These are phyloP conservation scores for Penicillium hesseltinei DNA, from an alignment of 2,329 filamentous ascomycete species.

Conservation along the genomic window DNA sequence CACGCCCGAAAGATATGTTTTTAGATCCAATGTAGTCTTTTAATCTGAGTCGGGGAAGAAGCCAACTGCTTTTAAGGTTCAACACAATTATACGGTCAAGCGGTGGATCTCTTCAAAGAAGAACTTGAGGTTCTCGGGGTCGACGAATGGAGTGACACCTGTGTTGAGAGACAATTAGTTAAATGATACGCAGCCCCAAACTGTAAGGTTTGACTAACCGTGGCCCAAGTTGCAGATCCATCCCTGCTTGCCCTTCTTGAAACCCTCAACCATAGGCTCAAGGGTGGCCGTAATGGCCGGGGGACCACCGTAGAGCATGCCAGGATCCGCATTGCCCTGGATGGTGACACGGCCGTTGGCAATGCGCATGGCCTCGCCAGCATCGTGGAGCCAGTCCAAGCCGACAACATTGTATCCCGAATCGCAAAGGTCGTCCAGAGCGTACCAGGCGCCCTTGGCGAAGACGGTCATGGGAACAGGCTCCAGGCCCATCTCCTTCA, in stretches of 20 bases:
- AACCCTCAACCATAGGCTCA: slow-evolving; percentile 82
- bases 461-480: slow-evolving; percentile 96
- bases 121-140: slow-evolving; percentile 88
- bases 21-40: slow-evolving; percentile 14
- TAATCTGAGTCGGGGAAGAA: slow-evolving; percentile 7
- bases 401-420: slow-evolving; percentile 92
- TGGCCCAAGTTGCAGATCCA: slow-evolving; percentile 98
- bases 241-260: slow-evolving; percentile 76
- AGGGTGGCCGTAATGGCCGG: slow-evolving; percentile 80
- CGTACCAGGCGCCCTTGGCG: slow-evolving; percentile 96
- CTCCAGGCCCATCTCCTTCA: slow-evolving; percentile 72
- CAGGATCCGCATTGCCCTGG: slow-evolving; percentile 95
- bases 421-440: slow-evolving; percentile 80
- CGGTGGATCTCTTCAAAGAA: slow-evolving; percentile 92
- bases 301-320: slow-evolving; percentile 81
- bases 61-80: slow-evolving; percentile 3
- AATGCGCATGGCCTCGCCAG: slow-evolving; percentile 76
- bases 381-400: slow-evolving; percentile 91
- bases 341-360: slow-evolving; percentile 76
- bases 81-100: slow-evolving; percentile 28
- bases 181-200: slow-evolving; percentile 9
- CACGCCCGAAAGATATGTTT: slow-evolving; percentile 4
- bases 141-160: slow-evolving; percentile 93
- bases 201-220: slow-evolving; percentile 56
- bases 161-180: slow-evolving; percentile 21